Evolutionary conservation across 73 alveolate genomes (phyloP).

Genomic region (Effrenium voratum): DNA sequence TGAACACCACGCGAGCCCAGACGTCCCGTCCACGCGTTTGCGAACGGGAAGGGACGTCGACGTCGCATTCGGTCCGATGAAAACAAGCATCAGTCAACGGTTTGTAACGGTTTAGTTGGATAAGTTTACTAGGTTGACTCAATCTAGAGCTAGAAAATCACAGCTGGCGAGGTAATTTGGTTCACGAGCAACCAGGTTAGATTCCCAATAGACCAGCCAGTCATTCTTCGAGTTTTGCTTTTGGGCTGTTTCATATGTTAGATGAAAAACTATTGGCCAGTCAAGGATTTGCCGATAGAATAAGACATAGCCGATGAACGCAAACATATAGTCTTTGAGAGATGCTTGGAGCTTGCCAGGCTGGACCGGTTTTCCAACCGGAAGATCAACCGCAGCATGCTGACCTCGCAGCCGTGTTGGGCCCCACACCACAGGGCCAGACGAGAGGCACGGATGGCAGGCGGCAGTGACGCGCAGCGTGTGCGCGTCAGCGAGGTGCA

Average conservation of each 20-base stretch:
- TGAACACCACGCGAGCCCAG: constrained; percentile 63
- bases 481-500: constrained; percentile 11
- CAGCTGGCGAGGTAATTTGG: too few species aligned
- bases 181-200: background rate
- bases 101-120: too few species aligned
- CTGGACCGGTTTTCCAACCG: constrained; percentile 70
- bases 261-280: too few species aligned
- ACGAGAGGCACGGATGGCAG: constrained; percentile 26
- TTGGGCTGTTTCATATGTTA: too few species aligned
- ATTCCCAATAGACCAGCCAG: background rate
- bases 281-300: too few species aligned
- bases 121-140: background rate
- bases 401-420: constrained; percentile 71
- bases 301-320: too few species aligned
- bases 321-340: too few species aligned
- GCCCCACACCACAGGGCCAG: constrained; percentile 70
- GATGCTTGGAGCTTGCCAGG: background rate
- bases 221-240: background rate
- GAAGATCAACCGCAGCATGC: constrained; percentile 76
- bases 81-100: too few species aligned
- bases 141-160: background rate
- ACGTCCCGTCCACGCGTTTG: constrained; percentile 12
- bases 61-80: too few species aligned
- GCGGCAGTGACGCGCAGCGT: background rate
- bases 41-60: too few species aligned